These are phyloP conservation scores for Malania oleifera DNA, from an alignment of 164 flowering plant species.

Conservation along the genomic window DNA sequence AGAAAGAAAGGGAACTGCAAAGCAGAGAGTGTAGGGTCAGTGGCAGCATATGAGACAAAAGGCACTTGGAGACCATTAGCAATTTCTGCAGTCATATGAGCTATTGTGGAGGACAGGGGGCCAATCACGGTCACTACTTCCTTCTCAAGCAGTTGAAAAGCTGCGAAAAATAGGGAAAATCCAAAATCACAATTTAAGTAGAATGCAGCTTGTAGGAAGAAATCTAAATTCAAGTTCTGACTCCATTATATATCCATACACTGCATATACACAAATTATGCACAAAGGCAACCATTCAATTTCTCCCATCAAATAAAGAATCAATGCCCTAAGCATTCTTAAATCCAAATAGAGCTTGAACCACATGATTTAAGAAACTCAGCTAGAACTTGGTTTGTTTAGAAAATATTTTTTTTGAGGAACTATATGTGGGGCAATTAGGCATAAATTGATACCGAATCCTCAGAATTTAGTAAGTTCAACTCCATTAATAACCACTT, in stretches of 20 bases:
- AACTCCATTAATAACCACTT: no score
- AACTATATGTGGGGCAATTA: no score
- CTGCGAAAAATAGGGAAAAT: conserved; percentile 27
- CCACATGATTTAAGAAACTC: neutral
- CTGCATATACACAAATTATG: neutral
- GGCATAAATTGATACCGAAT: no score
- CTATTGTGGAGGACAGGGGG: conserved; percentile 77
- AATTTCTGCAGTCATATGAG: conserved; percentile 58
- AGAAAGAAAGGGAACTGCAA: conserved; percentile 70
- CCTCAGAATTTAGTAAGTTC: no score
- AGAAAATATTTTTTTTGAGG: no score
- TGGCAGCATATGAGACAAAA: conserved; percentile 69
- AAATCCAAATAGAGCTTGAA: neutral
- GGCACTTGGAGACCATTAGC: conserved; percentile 77
- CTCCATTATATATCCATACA: neutral
- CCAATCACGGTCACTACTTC: conserved; percentile 71
- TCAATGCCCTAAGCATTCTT: no score
- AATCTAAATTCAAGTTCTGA: neutral
- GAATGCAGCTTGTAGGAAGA: neutral
- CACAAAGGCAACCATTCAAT: no score
- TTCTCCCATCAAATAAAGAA: no score
- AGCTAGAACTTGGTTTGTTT: no score
- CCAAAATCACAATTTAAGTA: neutral
- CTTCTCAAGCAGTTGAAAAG: conserved; percentile 57
- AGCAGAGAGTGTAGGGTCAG: conserved; percentile 81